These are phyloP conservation scores for Ailanthus altissimus DNA, from an alignment of 345 rosid species.

Conservation along the genomic window DNA sequence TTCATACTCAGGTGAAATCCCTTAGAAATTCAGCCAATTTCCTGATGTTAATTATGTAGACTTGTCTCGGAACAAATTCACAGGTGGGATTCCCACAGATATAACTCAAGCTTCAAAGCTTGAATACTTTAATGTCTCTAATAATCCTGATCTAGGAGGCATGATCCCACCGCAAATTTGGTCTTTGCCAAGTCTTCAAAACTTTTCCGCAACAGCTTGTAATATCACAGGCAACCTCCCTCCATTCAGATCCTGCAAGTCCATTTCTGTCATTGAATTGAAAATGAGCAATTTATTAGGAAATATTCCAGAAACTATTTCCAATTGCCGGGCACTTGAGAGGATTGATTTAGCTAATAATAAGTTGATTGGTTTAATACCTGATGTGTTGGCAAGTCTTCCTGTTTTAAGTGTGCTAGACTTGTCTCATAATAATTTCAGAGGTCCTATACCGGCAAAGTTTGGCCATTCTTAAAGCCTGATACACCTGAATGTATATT, in stretches of 20 bases:
- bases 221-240: conserved; percentile 66
- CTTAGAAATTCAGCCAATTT: conserved; percentile 55
- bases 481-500: conserved; percentile 55
- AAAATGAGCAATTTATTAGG: conserved; percentile 58
- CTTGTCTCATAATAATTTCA: conserved; percentile 65
- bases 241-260: conserved; percentile 57
- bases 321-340: conserved; percentile 56
- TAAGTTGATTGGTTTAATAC: conserved; percentile 56
- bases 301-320: conserved; percentile 49
- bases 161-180: conserved; percentile 51
- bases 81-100: conserved; percentile 69
- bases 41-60: conserved; percentile 76
- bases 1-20: conserved; percentile 74
- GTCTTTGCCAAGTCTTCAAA: conserved; percentile 69
- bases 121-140: conserved; percentile 70
- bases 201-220: conserved; percentile 80
- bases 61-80: conserved; percentile 71
- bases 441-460: conserved; percentile 58
- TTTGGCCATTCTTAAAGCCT: conserved; percentile 53
- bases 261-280: conserved; percentile 64
- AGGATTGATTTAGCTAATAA: conserved; percentile 61
- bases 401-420: conserved; percentile 52
- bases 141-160: conserved; percentile 69
- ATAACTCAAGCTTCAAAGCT: conserved; percentile 64
- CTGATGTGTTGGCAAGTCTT: conserved; percentile 54